Evolutionary conservation across 2,329 filamentous ascomycete species (phyloP).

Genomic region (Neoarthrinium moseri): DNA sequence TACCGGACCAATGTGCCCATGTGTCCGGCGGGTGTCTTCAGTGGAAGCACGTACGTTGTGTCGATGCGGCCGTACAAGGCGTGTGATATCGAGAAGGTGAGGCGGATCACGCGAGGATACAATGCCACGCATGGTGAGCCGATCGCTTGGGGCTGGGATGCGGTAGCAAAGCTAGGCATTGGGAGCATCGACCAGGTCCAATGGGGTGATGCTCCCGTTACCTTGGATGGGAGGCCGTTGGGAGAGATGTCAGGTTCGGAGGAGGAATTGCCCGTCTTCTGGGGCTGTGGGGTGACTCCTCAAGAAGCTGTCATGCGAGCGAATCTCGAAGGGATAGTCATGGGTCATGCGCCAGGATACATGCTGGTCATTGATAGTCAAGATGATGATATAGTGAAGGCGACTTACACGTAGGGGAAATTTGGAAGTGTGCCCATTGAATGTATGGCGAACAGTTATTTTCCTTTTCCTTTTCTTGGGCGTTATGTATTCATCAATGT

Average conservation of each 20-base stretch:
- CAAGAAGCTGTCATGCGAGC: slow-evolving; percentile 62
- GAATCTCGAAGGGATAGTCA: slow-evolving; percentile 50
- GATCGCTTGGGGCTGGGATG: slow-evolving; percentile 64
- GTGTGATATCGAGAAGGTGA: slow-evolving; percentile 48
- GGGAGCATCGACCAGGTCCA: slow-evolving; percentile 49
- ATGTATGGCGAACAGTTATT: too few relatives aligned
- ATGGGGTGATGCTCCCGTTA: slow-evolving; percentile 53
- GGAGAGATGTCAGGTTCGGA: slow-evolving; percentile 30
- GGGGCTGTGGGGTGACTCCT: slow-evolving; percentile 67
- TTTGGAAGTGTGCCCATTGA: too few relatives aligned
- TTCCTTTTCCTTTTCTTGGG: too few relatives aligned
- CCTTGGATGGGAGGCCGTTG: slow-evolving; percentile 35
- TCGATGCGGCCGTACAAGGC: slow-evolving; percentile 60
- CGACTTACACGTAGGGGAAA: not conserved
- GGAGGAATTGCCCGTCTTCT: slow-evolving; percentile 54
- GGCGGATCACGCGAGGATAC: slow-evolving; percentile 54
- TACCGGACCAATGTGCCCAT: slow-evolving; percentile 58
- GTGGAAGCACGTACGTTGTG: slow-evolving; percentile 53
- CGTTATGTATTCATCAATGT: too few relatives aligned
- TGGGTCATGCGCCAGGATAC: slow-evolving; percentile 61
- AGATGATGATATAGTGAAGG: slow-evolving; percentile 34
- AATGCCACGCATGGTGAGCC: slow-evolving; percentile 61
- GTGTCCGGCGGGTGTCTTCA: slow-evolving; percentile 58
- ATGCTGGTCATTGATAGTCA: slow-evolving; percentile 59
- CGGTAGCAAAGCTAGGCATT: slow-evolving; percentile 51